Conservation (phyloP, 495 filamentous ascomycete species). For the Poronia punctata region DNA sequence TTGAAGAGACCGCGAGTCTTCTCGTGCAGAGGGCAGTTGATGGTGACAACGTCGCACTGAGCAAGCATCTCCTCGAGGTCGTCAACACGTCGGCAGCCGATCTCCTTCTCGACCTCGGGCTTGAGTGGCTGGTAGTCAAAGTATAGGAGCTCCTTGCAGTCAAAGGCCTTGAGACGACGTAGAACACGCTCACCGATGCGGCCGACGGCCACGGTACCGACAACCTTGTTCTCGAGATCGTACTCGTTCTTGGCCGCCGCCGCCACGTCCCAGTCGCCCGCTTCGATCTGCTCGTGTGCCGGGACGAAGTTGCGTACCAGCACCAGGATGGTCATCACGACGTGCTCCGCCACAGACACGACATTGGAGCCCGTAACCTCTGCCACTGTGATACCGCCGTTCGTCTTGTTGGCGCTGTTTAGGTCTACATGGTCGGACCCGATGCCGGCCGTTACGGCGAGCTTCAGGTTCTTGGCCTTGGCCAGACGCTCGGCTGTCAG, state of each 20-base stretch:
- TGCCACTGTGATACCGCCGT: conserved; percentile 93
- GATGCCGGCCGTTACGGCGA: conserved; percentile 93
- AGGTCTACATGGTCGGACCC: conserved; percentile 98
- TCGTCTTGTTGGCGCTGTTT: conserved; percentile 94
- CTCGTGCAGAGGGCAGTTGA: conserved; percentile 99
- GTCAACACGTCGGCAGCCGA: conserved; percentile 85
- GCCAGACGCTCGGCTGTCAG: conserved; percentile 92
- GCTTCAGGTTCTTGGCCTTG: conserved; percentile 97
- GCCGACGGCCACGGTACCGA: conserved; percentile 94
- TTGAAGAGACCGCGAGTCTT: conserved; percentile 95
- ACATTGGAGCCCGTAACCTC: conserved; percentile 95
- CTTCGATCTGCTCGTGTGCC: conserved; percentile 85
- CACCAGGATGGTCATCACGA: conserved; percentile 95
- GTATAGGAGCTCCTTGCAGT: conserved; percentile 99
- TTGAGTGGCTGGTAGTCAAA: conserved; percentile 95
- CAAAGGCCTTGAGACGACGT: conserved; percentile 88
- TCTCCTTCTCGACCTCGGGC: conserved; percentile 87
- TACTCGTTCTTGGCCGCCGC: conserved; percentile 95
- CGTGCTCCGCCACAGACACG: conserved; percentile 87
- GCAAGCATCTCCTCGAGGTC: conserved; percentile 87
- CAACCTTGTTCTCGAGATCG: conserved; percentile 94
- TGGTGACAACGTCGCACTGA: conserved; percentile 97
- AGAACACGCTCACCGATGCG: conserved; percentile 98
- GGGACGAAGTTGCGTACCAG: conserved; percentile 98
- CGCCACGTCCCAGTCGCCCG: conserved; percentile 92